A percentile compares a stretch with the other conserved stretches of the same genome.
Conservation (phyloP, 805 yeast genomes). For the Yarrowia deformans region DNA sequence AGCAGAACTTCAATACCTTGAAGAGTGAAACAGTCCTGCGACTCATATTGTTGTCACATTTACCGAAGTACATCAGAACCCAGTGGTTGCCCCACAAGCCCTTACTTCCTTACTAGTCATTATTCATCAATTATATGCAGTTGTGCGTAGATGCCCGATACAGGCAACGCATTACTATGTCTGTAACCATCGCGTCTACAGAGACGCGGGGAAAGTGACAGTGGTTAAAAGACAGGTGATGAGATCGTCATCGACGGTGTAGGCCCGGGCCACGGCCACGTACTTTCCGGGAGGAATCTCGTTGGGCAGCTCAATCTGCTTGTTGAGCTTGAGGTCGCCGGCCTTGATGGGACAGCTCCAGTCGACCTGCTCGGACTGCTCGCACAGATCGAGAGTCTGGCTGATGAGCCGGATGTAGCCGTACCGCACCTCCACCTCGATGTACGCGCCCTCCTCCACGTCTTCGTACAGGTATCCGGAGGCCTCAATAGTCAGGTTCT, state of each 20-base stretch:
- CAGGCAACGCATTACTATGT: neutral
- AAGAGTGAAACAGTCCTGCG: no score
- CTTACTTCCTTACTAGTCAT: neutral
- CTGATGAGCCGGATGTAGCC: constrained; percentile 89
- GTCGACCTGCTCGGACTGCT: constrained; percentile 81
- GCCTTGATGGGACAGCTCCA: constrained; percentile 79
- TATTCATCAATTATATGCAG: constrained; percentile 29
- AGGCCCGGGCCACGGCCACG: constrained; percentile 86
- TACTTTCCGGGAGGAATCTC: constrained; percentile 97
- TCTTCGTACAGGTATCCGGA: constrained; percentile 64
- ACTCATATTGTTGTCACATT: no score
- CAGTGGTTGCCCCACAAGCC: no score
- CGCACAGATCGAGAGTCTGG: constrained; percentile 93
- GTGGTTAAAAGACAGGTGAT: constrained; percentile 76
- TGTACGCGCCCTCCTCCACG: constrained; percentile 86
- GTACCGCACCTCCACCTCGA: constrained; percentile 89
- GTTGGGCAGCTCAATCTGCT: constrained; percentile 81
- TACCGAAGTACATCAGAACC: no score
- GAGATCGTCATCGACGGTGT: constrained; percentile 78
- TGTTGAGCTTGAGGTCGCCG: constrained; percentile 71
- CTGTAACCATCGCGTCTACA: neutral
- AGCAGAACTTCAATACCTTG: no score
- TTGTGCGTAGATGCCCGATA: neutral
- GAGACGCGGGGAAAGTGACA: constrained; percentile 52
- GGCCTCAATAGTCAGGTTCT: constrained; percentile 79